These are phyloP conservation scores for Hypholoma fasciculare DNA, from an alignment of 768 basidiomycete genomes.

Conservation along the genomic window DNA sequence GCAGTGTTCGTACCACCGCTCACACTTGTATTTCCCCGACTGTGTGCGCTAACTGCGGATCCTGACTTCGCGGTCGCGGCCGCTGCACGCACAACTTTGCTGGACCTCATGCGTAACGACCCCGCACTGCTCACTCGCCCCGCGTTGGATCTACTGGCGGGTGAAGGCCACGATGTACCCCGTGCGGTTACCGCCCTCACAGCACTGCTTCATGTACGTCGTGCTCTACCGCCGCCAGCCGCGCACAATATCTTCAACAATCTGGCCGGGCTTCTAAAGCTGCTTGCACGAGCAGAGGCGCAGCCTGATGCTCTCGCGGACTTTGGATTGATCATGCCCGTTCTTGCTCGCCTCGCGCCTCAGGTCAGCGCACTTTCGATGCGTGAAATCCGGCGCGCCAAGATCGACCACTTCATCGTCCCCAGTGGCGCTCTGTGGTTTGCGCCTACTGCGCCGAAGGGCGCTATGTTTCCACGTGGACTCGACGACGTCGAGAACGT, in stretches of 20 bases:
- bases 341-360: conserved; percentile 56
- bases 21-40: conserved; percentile 49
- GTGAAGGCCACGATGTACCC: conserved; percentile 45
- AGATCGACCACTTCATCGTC: conserved; percentile 66
- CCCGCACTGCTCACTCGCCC: conserved; percentile 65
- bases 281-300: conserved; percentile 43
- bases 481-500: conserved; percentile 28
- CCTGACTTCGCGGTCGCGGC: conserved; percentile 52
- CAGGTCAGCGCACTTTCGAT: conserved; percentile 75
- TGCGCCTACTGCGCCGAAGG: conserved; percentile 47
- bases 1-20: conserved; percentile 69
- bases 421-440: conserved; percentile 78
- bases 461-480: conserved; percentile 62
- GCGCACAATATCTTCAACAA: conserved; percentile 71
- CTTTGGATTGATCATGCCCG: conserved; percentile 55
- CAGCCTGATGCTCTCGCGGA: conserved; percentile 43
- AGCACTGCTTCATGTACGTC: conserved; percentile 56
- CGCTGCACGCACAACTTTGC: conserved; percentile 53
- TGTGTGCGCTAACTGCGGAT: conserved; percentile 56
- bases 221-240: conserved; percentile 60
- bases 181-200: conserved; percentile 53
- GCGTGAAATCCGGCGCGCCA: conserved; percentile 71
- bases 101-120: conserved; percentile 76
- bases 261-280: conserved; percentile 67
- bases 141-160: conserved; percentile 57